Evolutionary conservation across 1,139 yeast species (phyloP), one percentile per base, ranked within the genome.

Genomic region (Wickerhamomyces sp.): DNA sequence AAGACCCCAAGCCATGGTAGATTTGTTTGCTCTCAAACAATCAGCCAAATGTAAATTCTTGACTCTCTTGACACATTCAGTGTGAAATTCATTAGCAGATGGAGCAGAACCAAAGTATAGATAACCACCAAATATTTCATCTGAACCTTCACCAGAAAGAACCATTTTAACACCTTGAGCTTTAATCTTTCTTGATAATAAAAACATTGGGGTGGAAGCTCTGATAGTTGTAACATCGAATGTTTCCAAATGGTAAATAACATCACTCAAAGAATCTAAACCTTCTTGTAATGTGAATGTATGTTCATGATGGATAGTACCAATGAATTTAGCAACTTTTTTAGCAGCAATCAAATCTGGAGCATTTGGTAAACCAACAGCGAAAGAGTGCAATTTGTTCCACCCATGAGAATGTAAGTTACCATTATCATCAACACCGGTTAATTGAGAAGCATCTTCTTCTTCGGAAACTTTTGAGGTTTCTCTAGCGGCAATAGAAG

Each of bases 111-210:
- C 98, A 64, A 93, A 93, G 76, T 93, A 93, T 60, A 93, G 75
- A 78, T 93, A 93, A 42, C 99, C 99, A 59, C 99, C 99, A 65
- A 93, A 93, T 67, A 93, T 84, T 75, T 93, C 99, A 69, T 93
- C 99, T 39, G 97, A 89, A 55, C 99, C 99, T 72, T 93, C 99
- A 65, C 99, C 99, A 36, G 96, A 88, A 51, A 93, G 75, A 42
- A 93, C 99, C 99, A 93, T 93, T 81, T 93, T 93, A 62, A 93
- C 96, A 68, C 98, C 99, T 71, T 91, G 98, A 45, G 99, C 99
- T 76, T 93, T 93, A 75, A 93, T 93, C 73, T 93, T 93, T 69
- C 99, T 81, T 23, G 96, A 86, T 59, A 93, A 76, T 62, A 93
- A 74, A 75, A 91, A 93, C 99, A 93, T 93, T 58, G 99, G 99